Evolutionary conservation across 192 early-diverging fungal genomes (phyloP).

Genomic region (Borealophlyctis nickersoniae): DNA sequence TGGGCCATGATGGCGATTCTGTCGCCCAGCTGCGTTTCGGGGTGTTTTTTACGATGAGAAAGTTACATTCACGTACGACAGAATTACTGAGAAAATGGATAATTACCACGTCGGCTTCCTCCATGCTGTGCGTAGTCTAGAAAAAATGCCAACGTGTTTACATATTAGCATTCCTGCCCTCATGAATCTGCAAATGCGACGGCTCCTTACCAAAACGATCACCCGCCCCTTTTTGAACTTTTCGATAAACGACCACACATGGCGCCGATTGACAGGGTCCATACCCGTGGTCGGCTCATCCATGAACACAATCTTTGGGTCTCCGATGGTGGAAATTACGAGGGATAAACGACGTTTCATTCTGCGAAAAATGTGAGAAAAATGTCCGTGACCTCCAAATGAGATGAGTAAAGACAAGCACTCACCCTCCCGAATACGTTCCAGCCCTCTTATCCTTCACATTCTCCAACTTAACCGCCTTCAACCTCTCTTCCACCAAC

Average conservation of each 20-base stretch:
- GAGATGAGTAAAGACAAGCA: neutral
- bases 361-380: slow-evolving; percentile 38
- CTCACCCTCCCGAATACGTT: slow-evolving; percentile 43
- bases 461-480: slow-evolving; percentile 56
- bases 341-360: slow-evolving; percentile 66
- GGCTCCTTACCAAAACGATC: too few relatives aligned
- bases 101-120: slow-evolving; percentile 67
- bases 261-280: slow-evolving; percentile 61
- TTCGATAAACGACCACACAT: slow-evolving; percentile 56
- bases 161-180: slow-evolving; percentile 25
- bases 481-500: slow-evolving; percentile 46
- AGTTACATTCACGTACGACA: too few relatives aligned
- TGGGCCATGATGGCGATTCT: slow-evolving; percentile 67
- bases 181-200: neutral
- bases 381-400: slow-evolving; percentile 14
- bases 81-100: too few relatives aligned
- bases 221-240: slow-evolving; percentile 54
- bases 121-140: slow-evolving; percentile 68
- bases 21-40: too few relatives aligned
- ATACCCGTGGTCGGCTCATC: slow-evolving; percentile 61
- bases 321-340: slow-evolving; percentile 60
- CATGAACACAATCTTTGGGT: slow-evolving; percentile 62
- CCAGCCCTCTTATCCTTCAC: slow-evolving; percentile 61
- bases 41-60: too few relatives aligned
- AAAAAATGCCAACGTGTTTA: too few relatives aligned